phyloP scores from a whole-genome alignment of 2,329 filamentous ascomycete genomes.

The Mycogone perniciosa region DNA sequence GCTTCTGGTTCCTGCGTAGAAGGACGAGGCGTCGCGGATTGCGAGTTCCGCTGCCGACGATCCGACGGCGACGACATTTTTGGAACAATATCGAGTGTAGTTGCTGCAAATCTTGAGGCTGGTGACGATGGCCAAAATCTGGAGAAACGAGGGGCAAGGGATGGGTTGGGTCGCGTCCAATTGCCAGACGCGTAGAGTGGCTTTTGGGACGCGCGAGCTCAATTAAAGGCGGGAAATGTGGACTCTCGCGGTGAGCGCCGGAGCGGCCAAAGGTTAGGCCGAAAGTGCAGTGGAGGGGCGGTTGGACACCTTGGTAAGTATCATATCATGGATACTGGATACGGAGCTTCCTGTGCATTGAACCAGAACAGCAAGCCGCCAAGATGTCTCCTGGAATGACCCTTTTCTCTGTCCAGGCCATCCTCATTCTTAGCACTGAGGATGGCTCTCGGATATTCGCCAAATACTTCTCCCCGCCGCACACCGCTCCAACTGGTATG shows the following conservation, averaged over 20 bases:
- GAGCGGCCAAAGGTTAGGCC: constrained; percentile 28
- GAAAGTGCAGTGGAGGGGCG: constrained; percentile 24
- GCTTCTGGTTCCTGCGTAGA: constrained; percentile 34
- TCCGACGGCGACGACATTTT: constrained; percentile 40
- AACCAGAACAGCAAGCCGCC: constrained; percentile 12
- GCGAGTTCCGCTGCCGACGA: constrained; percentile 46
- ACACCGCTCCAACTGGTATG: constrained; percentile 33
- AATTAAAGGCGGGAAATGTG: constrained; percentile 9
- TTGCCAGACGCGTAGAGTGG: constrained; percentile 36
- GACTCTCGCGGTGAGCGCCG: constrained; percentile 13
- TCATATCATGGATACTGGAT: background rate
- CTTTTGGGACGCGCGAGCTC: constrained; percentile 16
- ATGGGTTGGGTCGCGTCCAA: constrained; percentile 19
- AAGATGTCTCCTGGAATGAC: constrained; percentile 69
- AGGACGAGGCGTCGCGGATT: constrained; percentile 39
- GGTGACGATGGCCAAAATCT: background rate
- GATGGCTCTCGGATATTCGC: constrained; percentile 88
- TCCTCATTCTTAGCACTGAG: constrained; percentile 74
- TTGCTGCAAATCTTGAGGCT: constrained; percentile 14
- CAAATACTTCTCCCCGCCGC: constrained; percentile 78
- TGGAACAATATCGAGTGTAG: background rate
- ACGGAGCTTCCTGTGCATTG: constrained; percentile 5
- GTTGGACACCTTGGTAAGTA: constrained; percentile 14
- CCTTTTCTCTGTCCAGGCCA: constrained; percentile 69
- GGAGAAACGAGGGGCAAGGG: constrained; percentile 19